Conservation (phyloP, 352 stramenopile genomes). For the Globisporangium heterothallicum region DNA sequence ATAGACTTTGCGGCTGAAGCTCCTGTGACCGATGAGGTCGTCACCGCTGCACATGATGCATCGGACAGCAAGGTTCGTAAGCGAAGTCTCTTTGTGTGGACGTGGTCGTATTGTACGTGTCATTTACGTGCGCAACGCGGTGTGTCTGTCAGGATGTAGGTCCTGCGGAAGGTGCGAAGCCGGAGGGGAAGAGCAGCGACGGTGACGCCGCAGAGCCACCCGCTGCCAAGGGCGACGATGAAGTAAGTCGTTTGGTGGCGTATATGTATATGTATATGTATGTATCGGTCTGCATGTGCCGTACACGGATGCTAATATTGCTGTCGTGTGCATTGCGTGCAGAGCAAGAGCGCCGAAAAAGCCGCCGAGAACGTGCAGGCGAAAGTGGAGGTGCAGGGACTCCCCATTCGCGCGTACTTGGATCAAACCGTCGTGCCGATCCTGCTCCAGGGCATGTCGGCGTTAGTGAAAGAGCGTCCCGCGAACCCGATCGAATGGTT, state of each 20-base stretch:
- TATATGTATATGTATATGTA: background rate
- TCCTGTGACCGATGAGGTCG: background rate
- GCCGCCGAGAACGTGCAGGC: constrained; percentile 68
- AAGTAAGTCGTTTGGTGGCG: constrained; percentile 8
- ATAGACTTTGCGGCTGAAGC: background rate
- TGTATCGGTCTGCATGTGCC: background rate
- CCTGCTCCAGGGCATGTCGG: constrained; percentile 96
- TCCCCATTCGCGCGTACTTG: constrained; percentile 97
- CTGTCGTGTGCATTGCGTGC: background rate
- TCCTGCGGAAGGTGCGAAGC: constrained; percentile 3
- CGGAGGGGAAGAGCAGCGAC: constrained; percentile 16
- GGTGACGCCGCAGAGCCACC: constrained; percentile 12
- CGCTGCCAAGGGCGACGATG: constrained; percentile 18
- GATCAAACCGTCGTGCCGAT: constrained; percentile 99
- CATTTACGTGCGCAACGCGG: background rate
- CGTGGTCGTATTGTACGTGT: background rate
- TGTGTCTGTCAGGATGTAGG: too few species aligned
- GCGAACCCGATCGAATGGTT: constrained; percentile 97
- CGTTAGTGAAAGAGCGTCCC: constrained; percentile 96
- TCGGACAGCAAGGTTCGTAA: background rate
- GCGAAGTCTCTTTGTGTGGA: background rate
- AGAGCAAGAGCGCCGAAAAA: constrained; percentile 67
- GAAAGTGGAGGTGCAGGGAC: constrained; percentile 88
- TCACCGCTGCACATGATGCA: background rate
- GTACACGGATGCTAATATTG: background rate